Percentiles rank a stretch among this genome's conserved stretches.
phyloP scores from a whole-genome alignment of 495 filamentous ascomycete species.

The Penicillium psychrofluorescens region DNA sequence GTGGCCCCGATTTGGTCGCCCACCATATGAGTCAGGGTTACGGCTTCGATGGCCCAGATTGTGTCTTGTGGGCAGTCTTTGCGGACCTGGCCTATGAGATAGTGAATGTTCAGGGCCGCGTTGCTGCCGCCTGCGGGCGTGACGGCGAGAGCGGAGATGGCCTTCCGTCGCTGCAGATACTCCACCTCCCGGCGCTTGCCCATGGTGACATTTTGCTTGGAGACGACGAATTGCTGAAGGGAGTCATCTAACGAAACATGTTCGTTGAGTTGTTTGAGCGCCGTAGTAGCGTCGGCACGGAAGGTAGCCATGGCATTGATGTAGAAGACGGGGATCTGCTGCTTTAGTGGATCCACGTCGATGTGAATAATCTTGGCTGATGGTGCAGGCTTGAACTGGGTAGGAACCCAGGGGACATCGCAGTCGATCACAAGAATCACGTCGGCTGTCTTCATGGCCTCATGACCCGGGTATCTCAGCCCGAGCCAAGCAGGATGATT shows the following conservation, averaged over 20 bases:
- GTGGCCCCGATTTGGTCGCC: constrained; percentile 75
- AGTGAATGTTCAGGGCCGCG: constrained; percentile 62
- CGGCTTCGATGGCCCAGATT: constrained; percentile 81
- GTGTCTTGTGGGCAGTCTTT: constrained; percentile 64
- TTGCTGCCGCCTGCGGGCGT: constrained; percentile 44
- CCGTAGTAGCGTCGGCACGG: constrained; percentile 63
- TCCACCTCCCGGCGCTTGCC: constrained; percentile 51
- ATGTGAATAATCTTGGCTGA: constrained; percentile 69
- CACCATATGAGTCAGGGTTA: constrained; percentile 73
- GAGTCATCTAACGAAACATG: constrained; percentile 42
- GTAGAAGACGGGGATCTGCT: constrained; percentile 81
- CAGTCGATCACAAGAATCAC: constrained; percentile 83
- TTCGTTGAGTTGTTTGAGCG: constrained; percentile 64
- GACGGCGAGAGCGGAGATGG: constrained; percentile 48
- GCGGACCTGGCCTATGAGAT: constrained; percentile 60
- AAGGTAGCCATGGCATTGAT: constrained; percentile 67
- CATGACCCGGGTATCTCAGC: constrained; percentile 68
- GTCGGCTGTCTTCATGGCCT: constrained; percentile 68
- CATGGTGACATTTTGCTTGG: constrained; percentile 36
- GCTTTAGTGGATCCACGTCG: constrained; percentile 81
- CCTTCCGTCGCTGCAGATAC: constrained; percentile 53
- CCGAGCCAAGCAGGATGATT: constrained; percentile 70
- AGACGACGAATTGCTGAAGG: constrained; percentile 36
- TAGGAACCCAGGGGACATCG: constrained; percentile 70
- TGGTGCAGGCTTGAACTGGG: constrained; percentile 45